Evolutionary conservation across 1,139 yeast species (phyloP).

Genomic region (Protomyces lactucae-debilis): DNA sequence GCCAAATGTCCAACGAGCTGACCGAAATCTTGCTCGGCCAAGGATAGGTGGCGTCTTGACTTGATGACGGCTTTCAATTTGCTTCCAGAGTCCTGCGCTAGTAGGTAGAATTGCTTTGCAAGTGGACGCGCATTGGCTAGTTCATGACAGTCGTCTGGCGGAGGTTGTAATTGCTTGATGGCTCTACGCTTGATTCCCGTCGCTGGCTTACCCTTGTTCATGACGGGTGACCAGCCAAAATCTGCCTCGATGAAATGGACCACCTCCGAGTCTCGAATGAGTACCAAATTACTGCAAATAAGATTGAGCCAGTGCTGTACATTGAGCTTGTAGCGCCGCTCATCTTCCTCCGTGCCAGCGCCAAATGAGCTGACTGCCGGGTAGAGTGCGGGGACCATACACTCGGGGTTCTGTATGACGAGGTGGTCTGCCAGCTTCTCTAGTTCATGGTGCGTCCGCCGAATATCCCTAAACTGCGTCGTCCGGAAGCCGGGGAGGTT

Average conservation of each 20-base stretch:
- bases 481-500: conserved; percentile 76
- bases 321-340: conserved; percentile 50
- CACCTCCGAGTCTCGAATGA: conserved; percentile 82
- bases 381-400: conserved; percentile 88
- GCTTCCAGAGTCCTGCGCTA: conserved; percentile 53
- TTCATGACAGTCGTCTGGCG: conserved; percentile 78
- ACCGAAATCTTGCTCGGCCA: conserved; percentile 63
- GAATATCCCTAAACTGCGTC: conserved; percentile 61
- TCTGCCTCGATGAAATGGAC: conserved; percentile 84
- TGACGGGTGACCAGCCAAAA: conserved; percentile 53
- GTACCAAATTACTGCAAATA: conserved; percentile 64
- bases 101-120: conserved; percentile 69
- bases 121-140: conserved; percentile 81
- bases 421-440: conserved; percentile 71
- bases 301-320: conserved; percentile 88
- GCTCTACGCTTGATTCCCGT: conserved; percentile 85
- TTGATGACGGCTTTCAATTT: conserved; percentile 55
- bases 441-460: conserved; percentile 77
- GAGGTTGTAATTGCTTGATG: conserved; percentile 83
- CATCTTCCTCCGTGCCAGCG: conserved; percentile 76
- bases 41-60: conserved; percentile 44
- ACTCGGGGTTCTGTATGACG: conserved; percentile 77
- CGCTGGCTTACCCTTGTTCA: conserved; percentile 52
- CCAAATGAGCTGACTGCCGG: conserved; percentile 71
- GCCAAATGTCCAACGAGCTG: conserved; percentile 50